Evolutionary conservation across 2,329 filamentous ascomycete genomes (phyloP), one percentile per base, ranked within the genome.

Genomic region (Aspergillus sergii): DNA sequence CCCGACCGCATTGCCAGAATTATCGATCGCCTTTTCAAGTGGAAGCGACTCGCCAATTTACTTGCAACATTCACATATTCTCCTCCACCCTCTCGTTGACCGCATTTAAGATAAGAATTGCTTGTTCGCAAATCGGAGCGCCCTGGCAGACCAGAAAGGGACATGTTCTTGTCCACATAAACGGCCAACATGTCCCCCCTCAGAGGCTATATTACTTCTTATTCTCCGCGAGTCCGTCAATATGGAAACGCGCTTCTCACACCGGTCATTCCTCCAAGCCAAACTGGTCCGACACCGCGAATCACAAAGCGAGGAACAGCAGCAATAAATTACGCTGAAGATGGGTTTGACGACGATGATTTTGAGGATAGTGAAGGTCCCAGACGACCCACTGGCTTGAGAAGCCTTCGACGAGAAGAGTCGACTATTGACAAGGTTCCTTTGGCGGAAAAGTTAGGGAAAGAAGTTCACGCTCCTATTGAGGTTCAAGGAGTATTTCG

Each of bases 231-330:
- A 74, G 82, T 98, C 74, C 92, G 94, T 76, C 88, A 89, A 68
- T 97, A 96, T 82, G 92, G 91, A 77, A 98, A 98, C 82, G 92
- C 94, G 43, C 88, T 98, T 60, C 87, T 97, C 65, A 92, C 92
- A 28, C 94, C 94, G 41, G 89, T 95, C 66, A 86, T 94, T 65
- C 91, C 91, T 66, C 86, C 86, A 60, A 89, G 88, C 66, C 85
- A 89, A 69, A 83, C 84, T 62, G 89, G 88, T 28, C 87, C 90
- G 45, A 82, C 86, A 64, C 86, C 92, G 71, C 88, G 94, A 75
- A 96, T 92, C n/a, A 98, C 95, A 10, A 98, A 99, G 83, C 91
- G 95, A 79, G 95, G 95, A 62, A 98, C 95, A 2, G 95, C 92
- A 39, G 92, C 94, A 67, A 95, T 98, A 80, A 99, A 97, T 81